phyloP scores from a whole-genome alignment of 2,329 filamentous ascomycete species.

The Talaromyces sp. region DNA sequence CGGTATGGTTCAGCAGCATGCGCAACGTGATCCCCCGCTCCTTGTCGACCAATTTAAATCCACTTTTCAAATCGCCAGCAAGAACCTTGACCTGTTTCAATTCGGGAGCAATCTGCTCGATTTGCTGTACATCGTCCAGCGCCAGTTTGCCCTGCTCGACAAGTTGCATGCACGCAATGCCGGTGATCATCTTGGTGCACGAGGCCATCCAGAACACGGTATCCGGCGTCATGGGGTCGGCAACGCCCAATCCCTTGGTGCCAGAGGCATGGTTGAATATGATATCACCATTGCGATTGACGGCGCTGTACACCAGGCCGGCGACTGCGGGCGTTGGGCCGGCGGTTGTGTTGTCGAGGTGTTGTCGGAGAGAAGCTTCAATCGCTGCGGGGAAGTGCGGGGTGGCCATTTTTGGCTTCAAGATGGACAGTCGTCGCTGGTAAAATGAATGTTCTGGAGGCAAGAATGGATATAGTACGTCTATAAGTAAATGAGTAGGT shows the following conservation, averaged over 20 bases:
- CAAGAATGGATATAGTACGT: not conserved
- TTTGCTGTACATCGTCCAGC: constrained; percentile 45
- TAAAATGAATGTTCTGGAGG: not conserved
- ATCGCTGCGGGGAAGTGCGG: constrained; percentile 10
- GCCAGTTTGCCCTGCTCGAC: constrained; percentile 48
- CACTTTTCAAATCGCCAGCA: constrained; percentile 14
- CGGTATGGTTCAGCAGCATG: constrained; percentile 48
- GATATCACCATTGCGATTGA: constrained; percentile 21
- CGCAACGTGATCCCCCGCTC: constrained; percentile 44
- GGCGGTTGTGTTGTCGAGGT: constrained; percentile 8
- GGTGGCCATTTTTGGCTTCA: not conserved
- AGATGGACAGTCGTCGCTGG: too few species aligned
- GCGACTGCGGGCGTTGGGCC: constrained; percentile 3
- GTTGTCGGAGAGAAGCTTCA: constrained; percentile 8
- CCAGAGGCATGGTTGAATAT: constrained; percentile 24
- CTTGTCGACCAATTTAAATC: constrained; percentile 29
- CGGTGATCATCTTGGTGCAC: constrained; percentile 53
- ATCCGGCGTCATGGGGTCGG: constrained; percentile 20
- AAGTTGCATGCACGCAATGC: constrained; percentile 52
- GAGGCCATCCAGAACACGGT: constrained; percentile 48
- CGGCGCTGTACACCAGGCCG: constrained; percentile 18
- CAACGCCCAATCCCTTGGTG: constrained; percentile 14
- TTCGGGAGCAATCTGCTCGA: constrained; percentile 45
- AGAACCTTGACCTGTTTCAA: constrained; percentile 46
- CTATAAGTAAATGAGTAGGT: not conserved